Conservation (phyloP, 192 early-diverging fungal species). For the Mortierella claussenii region DNA sequence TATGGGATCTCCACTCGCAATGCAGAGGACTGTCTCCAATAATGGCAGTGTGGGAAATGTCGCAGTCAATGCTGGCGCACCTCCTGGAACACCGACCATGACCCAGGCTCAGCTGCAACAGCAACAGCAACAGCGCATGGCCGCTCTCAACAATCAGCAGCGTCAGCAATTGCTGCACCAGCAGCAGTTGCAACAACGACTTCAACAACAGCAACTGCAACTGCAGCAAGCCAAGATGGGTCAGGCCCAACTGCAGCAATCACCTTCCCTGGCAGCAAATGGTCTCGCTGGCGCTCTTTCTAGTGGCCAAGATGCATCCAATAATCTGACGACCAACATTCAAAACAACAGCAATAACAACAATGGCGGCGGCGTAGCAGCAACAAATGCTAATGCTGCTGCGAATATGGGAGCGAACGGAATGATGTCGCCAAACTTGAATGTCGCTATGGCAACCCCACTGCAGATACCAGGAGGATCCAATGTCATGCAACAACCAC, state of each 20-base stretch:
- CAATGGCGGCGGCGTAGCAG: background rate
- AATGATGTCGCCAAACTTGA: slow-evolving; percentile 49
- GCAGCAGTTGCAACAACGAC: slow-evolving; percentile 12
- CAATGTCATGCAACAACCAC: slow-evolving; percentile 5
- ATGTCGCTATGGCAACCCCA: slow-evolving; percentile 16
- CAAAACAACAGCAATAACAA: slow-evolving; percentile 3
- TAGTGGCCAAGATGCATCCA: slow-evolving; percentile 1
- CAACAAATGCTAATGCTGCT: background rate
- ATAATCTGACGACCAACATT: background rate
- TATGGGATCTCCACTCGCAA: slow-evolving; percentile 36
- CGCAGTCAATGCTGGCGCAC: slow-evolving; percentile 3
- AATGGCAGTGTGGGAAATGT: slow-evolving; percentile 3
- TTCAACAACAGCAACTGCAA: slow-evolving; percentile 12
- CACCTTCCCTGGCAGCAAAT: slow-evolving; percentile 28
- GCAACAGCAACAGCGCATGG: slow-evolving; percentile 11
- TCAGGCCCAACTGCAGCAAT: slow-evolving; percentile 14
- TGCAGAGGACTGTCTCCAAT: slow-evolving; percentile 42
- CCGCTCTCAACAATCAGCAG: background rate
- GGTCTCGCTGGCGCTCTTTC: slow-evolving; percentile 9
- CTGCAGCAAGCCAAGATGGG: slow-evolving; percentile 19
- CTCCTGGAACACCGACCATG: slow-evolving; percentile 33
- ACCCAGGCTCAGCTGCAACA: slow-evolving; percentile 42
- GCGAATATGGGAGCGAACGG: slow-evolving; percentile 13
- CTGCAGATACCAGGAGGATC: slow-evolving; percentile 11
- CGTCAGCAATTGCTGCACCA: slow-evolving; percentile 14